Percentiles rank a stretch among this genome's conserved stretches.
Conservation (phyloP, 148 eudicot species). For the Dianthus caryophyllus region DNA sequence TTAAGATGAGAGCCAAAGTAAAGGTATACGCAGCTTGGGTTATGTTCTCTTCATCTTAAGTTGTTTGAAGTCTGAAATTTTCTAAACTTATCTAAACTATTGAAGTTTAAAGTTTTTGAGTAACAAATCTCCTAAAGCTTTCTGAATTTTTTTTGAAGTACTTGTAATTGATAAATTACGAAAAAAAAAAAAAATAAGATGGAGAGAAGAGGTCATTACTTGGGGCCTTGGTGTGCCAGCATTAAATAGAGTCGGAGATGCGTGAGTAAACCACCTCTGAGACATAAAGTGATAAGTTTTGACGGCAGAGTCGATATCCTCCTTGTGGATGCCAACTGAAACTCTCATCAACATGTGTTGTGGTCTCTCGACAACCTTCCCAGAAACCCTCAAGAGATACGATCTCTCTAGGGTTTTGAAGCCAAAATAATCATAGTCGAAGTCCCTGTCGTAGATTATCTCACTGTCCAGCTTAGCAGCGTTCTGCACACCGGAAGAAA, state of each 20-base stretch:
- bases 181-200: too few relatives aligned
- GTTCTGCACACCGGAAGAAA: conserved; percentile 42
- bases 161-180: too few relatives aligned
- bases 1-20: too few relatives aligned
- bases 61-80: too few relatives aligned
- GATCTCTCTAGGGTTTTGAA: conserved; percentile 93
- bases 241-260: conserved; percentile 92
- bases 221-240: conserved; percentile 93
- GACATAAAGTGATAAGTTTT: conserved; percentile 87
- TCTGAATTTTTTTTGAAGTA: too few relatives aligned
- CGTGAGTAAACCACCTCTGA: conserved; percentile 96
- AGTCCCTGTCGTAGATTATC: conserved; percentile 87
- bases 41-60: too few relatives aligned
- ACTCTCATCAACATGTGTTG: conserved; percentile 96
- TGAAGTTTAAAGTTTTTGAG: too few relatives aligned
- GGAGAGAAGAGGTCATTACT: too few relatives aligned
- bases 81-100: too few relatives aligned
- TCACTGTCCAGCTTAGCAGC: conserved; percentile 83
- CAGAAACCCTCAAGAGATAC: conserved; percentile 59
- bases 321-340: conserved; percentile 81
- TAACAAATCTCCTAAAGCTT: too few relatives aligned
- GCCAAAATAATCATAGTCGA: conserved; percentile 92
- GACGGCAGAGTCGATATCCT: conserved; percentile 74
- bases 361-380: conserved; percentile 85
- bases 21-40: too few relatives aligned